phyloP scores from a whole-genome alignment of 805 yeast genomes.

The Spathaspora arborariae region DNA sequence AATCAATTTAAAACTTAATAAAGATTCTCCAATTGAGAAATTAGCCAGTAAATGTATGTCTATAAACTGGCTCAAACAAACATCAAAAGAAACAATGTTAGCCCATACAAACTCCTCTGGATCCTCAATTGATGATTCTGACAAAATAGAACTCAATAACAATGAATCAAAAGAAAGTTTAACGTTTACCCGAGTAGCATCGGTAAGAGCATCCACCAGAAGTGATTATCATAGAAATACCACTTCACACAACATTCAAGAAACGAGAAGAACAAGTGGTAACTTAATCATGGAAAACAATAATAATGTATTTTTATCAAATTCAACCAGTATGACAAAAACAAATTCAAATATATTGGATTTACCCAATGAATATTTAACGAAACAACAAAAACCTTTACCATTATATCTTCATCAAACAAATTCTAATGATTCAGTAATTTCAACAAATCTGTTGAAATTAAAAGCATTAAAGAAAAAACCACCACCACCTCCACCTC shows the following conservation, averaged over 20 bases:
- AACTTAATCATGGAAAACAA: constrained; percentile 20
- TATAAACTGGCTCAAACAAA: constrained; percentile 29
- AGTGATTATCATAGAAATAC: constrained; percentile 35
- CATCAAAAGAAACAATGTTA: not conserved
- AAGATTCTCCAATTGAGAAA: constrained; percentile 18
- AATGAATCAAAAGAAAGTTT: constrained; percentile 1
- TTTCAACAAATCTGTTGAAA: constrained; percentile 13
- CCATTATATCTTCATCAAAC: constrained; percentile 11
- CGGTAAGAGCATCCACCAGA: constrained; percentile 31
- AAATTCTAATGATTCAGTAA: constrained; percentile 14
- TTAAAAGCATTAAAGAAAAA: constrained; percentile 30
- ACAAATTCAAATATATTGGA: constrained; percentile 21
- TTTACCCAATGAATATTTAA: constrained; percentile 29
- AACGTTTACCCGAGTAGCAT: constrained; percentile 25
- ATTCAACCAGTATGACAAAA: not conserved
- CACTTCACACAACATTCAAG: constrained; percentile 21
- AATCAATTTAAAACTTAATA: constrained; percentile 15
- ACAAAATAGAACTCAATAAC: not conserved
- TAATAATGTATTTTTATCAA: constrained; percentile 23
- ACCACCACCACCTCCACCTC: constrained; percentile 41
- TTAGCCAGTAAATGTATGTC: constrained; percentile 32
- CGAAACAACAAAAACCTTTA: constrained; percentile 18
- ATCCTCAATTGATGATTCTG: not conserved
- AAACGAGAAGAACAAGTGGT: not conserved
- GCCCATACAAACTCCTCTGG: not conserved